These are phyloP conservation scores for Gracilaria domingensis DNA, from an alignment of 23 red algal species.

Conservation along the genomic window DNA sequence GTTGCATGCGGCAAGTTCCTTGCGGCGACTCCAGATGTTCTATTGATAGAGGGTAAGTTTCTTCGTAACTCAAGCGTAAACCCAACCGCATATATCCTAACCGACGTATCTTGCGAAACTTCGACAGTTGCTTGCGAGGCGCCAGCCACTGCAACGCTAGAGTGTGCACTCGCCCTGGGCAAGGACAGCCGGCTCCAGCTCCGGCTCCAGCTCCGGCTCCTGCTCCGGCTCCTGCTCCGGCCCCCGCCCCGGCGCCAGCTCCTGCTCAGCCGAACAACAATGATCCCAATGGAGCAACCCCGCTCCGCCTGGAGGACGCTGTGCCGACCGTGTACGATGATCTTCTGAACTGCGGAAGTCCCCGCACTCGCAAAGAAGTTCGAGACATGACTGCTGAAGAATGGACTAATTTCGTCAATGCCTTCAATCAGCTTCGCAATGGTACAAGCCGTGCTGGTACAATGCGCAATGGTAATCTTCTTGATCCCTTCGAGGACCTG, in stretches of 20 bases:
- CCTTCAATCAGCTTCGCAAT: constrained; percentile 28
- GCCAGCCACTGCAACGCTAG: constrained; percentile 18
- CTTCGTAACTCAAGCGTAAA: not conserved
- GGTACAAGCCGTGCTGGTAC: not conserved
- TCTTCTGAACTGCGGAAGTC: constrained; percentile 23
- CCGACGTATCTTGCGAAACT: not conserved
- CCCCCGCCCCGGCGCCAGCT: constrained; percentile 18
- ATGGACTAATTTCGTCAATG: constrained; percentile 56
- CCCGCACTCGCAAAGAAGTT: constrained; percentile 39
- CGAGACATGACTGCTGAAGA: constrained; percentile 52
- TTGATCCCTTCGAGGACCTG: constrained; percentile 58
- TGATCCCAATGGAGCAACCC: constrained; percentile 7
- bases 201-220: constrained; percentile 44
- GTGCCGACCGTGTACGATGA: constrained; percentile 44
- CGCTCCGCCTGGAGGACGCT: not conserved
- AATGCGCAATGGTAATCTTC: not conserved
- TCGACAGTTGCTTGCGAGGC: constrained; percentile 35
- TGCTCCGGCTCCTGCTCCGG: constrained; percentile 48
- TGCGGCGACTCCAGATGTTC: constrained; percentile 46
- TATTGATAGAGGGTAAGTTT: constrained; percentile 43
- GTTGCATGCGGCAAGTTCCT: not conserved
- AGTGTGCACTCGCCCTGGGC: constrained; percentile 51
- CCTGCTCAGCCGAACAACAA: constrained; percentile 19
- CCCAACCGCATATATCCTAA: not conserved
- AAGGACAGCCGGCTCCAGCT: not conserved